Conservation (phyloP, 305 asterid species). For the Andrographis paniculata region DNA sequence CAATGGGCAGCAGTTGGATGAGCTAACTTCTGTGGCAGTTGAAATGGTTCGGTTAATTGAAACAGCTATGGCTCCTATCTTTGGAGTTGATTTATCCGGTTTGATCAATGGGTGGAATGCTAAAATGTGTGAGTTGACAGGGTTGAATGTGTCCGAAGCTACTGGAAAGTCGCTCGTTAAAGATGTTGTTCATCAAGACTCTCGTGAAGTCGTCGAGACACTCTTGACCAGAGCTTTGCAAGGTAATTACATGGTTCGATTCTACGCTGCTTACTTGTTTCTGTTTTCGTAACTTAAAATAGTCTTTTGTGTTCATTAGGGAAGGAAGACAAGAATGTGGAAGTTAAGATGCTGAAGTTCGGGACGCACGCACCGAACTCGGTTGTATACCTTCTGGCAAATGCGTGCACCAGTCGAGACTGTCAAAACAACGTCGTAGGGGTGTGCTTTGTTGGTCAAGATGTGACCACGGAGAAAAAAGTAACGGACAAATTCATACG, state of each 20-base stretch:
- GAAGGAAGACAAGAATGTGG: constrained; percentile 49
- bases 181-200: constrained; percentile 42
- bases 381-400: constrained; percentile 31
- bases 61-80: neutral
- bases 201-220: constrained; percentile 34
- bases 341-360: constrained; percentile 39
- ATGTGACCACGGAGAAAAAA: constrained; percentile 48
- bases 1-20: no score
- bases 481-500: constrained; percentile 45
- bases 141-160: constrained; percentile 43
- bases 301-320: no score
- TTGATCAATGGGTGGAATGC: constrained; percentile 25
- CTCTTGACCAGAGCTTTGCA: constrained; percentile 20
- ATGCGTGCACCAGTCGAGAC: constrained; percentile 57
- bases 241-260: neutral
- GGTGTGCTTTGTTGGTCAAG: constrained; percentile 65
- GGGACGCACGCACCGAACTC: constrained; percentile 24
- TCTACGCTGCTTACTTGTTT: neutral
- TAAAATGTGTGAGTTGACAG: constrained; percentile 47
- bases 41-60: neutral
- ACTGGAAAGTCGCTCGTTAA: constrained; percentile 49
- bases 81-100: no score
- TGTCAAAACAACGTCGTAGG: constrained; percentile 42
- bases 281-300: no score
- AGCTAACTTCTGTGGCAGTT: neutral